These are phyloP conservation scores for Cardamine occulta DNA, from an alignment of 345 rosid genomes.

Conservation along the genomic window DNA sequence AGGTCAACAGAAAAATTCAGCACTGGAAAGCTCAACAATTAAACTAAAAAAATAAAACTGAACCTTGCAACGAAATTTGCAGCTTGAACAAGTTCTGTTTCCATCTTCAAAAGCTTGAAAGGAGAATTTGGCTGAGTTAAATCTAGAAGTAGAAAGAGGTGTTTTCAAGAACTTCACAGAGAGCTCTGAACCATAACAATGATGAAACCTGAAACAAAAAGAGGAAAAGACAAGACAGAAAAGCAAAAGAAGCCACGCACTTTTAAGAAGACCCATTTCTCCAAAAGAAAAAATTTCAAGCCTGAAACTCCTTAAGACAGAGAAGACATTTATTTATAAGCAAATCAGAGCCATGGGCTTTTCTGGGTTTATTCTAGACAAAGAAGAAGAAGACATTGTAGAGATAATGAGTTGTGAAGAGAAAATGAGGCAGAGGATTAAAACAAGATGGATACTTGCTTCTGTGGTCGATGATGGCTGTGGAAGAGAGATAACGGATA, in stretches of 20 bases:
- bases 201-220: constrained; percentile 46
- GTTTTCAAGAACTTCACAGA: constrained; percentile 68
- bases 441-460: constrained; percentile 35
- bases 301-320: constrained; percentile 21
- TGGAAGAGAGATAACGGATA: constrained; percentile 44
- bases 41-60: too few relatives aligned
- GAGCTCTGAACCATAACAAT: constrained; percentile 47
- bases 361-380: constrained; percentile 27
- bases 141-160: constrained; percentile 64
- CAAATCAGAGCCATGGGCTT: constrained; percentile 12
- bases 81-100: constrained; percentile 58
- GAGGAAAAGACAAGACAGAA: constrained; percentile 48
- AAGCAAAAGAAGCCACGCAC: constrained; percentile 49
- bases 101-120: constrained; percentile 60
- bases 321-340: neutral
- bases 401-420: constrained; percentile 37
- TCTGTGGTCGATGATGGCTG: constrained; percentile 42
- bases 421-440: constrained; percentile 33
- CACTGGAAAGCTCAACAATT: too few relatives aligned
- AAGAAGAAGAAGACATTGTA: constrained; percentile 41
- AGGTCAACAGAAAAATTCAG: too few relatives aligned
- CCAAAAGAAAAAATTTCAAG: constrained; percentile 6
- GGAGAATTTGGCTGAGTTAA: constrained; percentile 65
- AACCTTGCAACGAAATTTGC: constrained; percentile 78
- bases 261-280: constrained; percentile 52